Evolutionary conservation across 148 eudicot species (phyloP).

Genomic region (Cornus controversa): DNA sequence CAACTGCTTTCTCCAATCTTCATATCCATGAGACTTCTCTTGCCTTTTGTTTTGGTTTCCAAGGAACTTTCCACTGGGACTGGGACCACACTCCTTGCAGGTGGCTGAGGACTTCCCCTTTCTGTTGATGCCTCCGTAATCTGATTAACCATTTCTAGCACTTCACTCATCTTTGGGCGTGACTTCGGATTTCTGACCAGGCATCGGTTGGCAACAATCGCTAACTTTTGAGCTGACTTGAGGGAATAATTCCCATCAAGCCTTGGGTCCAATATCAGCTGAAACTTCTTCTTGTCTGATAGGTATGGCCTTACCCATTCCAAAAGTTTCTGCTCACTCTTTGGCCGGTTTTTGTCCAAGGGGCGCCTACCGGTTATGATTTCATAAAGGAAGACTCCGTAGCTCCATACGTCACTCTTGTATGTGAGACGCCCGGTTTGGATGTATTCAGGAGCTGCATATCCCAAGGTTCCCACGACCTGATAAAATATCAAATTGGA

Average conservation of each 20-base stretch:
- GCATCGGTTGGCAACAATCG: conserved; percentile 78
- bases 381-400: conserved; percentile 88
- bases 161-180: conserved; percentile 95
- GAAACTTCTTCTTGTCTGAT: conserved; percentile 70
- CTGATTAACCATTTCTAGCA: conserved; percentile 62
- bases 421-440: conserved; percentile 84
- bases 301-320: conserved; percentile 86
- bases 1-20: conserved; percentile 38
- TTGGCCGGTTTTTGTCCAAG: conserved; percentile 76
- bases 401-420: conserved; percentile 93
- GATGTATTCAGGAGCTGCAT: conserved; percentile 95
- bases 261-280: conserved; percentile 72
- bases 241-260: conserved; percentile 50
- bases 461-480: conserved; percentile 96
- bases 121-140: conserved; percentile 46
- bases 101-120: conserved; percentile 30
- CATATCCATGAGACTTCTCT: conserved; percentile 29
- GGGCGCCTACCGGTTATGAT: conserved; percentile 91
- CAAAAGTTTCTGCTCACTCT: conserved; percentile 76
- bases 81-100: conserved; percentile 18
- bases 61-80: conserved; percentile 20
- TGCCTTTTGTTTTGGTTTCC: conserved; percentile 21
- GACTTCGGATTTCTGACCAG: conserved; percentile 55
- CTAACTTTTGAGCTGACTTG: conserved; percentile 69
- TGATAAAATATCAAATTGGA: conserved; percentile 17